Conservation (phyloP, 345 rosid genomes). For the Firmiana major region DNA sequence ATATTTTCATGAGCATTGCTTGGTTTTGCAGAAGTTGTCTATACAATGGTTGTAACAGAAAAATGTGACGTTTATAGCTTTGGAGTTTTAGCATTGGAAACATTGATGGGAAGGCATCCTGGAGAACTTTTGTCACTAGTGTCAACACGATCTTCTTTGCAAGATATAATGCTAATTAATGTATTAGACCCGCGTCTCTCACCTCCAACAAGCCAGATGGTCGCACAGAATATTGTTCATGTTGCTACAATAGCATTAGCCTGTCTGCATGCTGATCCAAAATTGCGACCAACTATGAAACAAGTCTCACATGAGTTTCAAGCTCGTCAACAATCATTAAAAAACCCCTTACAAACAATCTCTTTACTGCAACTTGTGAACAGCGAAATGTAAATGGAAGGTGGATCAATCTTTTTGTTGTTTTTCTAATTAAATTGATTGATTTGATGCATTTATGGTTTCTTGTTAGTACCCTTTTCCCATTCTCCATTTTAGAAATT, state of each 20-base stretch:
- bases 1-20: no score
- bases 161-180: not conserved
- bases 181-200: not conserved
- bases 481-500: no score
- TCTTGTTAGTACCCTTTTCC: no score
- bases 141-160: not conserved
- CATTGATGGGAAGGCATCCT: constrained; percentile 20
- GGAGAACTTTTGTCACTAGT: not conserved
- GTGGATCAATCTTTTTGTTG: no score
- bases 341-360: no score
- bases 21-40: constrained; percentile 5
- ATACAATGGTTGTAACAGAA: not conserved
- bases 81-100: constrained; percentile 8
- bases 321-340: no score
- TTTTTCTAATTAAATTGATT: no score
- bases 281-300: constrained; percentile 15
- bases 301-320: not conserved
- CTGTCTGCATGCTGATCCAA: not conserved
- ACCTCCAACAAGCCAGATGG: not conserved
- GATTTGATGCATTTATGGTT: no score
- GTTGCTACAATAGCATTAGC: not conserved
- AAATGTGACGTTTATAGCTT: constrained; percentile 13
- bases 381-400: no score
- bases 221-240: not conserved
- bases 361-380: no score